Conservation (phyloP, 306 rosid genomes). For the Spatholobus suberectus region DNA sequence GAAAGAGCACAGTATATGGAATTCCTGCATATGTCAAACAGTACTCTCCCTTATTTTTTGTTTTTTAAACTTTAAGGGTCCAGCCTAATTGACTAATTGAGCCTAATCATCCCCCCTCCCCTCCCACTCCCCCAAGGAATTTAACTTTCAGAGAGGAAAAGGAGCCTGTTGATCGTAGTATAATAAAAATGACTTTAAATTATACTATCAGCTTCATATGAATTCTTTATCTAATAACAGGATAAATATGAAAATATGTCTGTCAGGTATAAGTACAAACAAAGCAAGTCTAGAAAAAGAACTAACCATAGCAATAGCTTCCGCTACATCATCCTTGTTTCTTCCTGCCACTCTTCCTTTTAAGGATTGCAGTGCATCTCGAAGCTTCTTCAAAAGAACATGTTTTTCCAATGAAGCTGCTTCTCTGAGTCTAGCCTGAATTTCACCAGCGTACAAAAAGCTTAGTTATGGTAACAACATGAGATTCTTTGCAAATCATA, state of each 20-base stretch:
- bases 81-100: not conserved
- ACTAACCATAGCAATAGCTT: constrained; percentile 90
- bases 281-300: not conserved
- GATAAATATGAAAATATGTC: constrained; percentile 3
- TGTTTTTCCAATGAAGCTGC: constrained; percentile 93
- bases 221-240: not conserved
- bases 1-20: not conserved
- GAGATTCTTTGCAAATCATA: not conserved
- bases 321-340: constrained; percentile 87
- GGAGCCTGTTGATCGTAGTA: not conserved
- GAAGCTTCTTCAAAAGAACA: constrained; percentile 89
- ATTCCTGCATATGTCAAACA: not conserved
- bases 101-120: not conserved
- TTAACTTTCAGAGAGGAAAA: too few relatives aligned
- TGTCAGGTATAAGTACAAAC: constrained; percentile 10
- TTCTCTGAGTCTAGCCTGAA: constrained; percentile 90
- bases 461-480: too few relatives aligned
- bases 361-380: constrained; percentile 90
- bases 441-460: constrained; percentile 33
- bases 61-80: not conserved
- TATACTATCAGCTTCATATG: not conserved
- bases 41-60: not conserved
- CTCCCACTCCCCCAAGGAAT: too few relatives aligned
- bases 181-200: constrained; percentile 3
- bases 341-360: constrained; percentile 83